phyloP scores from a whole-genome alignment of 2,329 filamentous ascomycete genomes.

The Penicillium sp. region DNA sequence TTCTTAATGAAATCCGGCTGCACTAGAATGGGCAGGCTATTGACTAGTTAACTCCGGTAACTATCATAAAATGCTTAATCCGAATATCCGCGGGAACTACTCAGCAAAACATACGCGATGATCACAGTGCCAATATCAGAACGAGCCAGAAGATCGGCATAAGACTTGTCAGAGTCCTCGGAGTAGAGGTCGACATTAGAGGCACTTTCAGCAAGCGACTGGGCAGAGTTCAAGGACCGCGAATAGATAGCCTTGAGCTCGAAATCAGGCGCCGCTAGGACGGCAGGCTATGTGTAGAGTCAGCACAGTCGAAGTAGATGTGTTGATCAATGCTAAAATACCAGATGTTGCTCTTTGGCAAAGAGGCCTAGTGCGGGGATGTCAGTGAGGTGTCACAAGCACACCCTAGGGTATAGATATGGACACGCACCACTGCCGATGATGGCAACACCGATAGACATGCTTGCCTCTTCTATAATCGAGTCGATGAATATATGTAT shows the following conservation, averaged over 20 bases:
- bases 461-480: constrained; percentile 12
- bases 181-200: constrained; percentile 58
- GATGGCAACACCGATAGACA: constrained; percentile 55
- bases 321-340: constrained; percentile 23
- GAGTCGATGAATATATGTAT: neutral
- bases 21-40: constrained; percentile 56
- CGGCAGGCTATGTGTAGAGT: constrained; percentile 50
- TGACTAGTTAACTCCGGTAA: neutral
- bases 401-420: too few relatives aligned
- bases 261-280: constrained; percentile 51
- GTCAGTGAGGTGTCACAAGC: constrained; percentile 7
- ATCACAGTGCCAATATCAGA: constrained; percentile 56
- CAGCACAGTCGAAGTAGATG: constrained; percentile 1
- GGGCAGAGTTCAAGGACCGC: constrained; percentile 60
- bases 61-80: neutral
- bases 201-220: constrained; percentile 40
- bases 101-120: constrained; percentile 47
- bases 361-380: constrained; percentile 53
- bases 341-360: constrained; percentile 60
- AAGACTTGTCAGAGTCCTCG: constrained; percentile 55
- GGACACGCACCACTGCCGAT: constrained; percentile 53
- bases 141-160: constrained; percentile 52
- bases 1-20: constrained; percentile 58
- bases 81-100: neutral
- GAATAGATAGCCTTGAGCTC: constrained; percentile 63